Conservation (phyloP, 257 asterid species). For the Fraxinus cuspidata region DNA sequence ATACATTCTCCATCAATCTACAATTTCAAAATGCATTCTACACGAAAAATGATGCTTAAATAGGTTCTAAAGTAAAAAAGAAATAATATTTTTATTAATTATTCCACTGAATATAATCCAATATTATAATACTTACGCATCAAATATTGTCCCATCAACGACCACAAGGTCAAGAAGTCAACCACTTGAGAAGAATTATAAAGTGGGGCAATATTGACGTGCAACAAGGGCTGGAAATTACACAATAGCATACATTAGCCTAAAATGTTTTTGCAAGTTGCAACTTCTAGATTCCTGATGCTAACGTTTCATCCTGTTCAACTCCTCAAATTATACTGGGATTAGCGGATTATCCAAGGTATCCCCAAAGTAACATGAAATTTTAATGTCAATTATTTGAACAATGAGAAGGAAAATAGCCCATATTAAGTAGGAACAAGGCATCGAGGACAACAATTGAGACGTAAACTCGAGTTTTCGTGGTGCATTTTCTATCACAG, state of each 20-base stretch:
- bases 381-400: not conserved
- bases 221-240: not conserved
- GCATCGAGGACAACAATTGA: not conserved
- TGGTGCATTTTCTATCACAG: not conserved
- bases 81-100: not conserved
- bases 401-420: not conserved
- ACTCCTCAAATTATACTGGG: not conserved
- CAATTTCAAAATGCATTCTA: too few species aligned
- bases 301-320: conserved; percentile 1
- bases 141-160: not conserved
- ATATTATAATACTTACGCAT: not conserved
- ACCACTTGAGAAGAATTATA: not conserved
- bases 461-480: not conserved
- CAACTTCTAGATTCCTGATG: not conserved
- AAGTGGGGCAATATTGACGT: not conserved
- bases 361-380: not conserved
- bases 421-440: not conserved
- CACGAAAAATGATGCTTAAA: too few species aligned
- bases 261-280: not conserved
- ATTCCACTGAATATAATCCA: not conserved
- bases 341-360: not conserved
- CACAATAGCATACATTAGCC: not conserved
- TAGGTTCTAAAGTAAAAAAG: not conserved
- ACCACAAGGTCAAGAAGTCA: not conserved
- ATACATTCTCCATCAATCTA: too few species aligned